A percentile compares a stretch with the other conserved stretches of the same genome.
Evolutionary conservation across 345 rosid genomes (phyloP).

Genomic region (Eucalyptus fibrosa): DNA sequence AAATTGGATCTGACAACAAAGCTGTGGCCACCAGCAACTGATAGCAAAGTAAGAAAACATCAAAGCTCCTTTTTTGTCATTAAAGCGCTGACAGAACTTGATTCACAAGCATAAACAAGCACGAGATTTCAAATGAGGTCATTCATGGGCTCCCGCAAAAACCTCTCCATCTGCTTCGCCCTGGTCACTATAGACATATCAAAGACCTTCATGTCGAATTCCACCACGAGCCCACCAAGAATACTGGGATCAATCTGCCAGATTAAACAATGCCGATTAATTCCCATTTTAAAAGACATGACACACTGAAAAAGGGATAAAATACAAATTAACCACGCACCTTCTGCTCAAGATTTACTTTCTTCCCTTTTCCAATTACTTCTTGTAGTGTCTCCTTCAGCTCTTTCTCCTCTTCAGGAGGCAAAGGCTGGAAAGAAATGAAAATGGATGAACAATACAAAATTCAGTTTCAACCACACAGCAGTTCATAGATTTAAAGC

Average conservation of each 20-base stretch:
- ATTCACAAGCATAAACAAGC: neutral
- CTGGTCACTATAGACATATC: slow-evolving; percentile 94
- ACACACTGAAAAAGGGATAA: neutral
- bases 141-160: slow-evolving; percentile 53
- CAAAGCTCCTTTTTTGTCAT: neutral
- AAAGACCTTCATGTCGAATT: slow-evolving; percentile 80
- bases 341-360: slow-evolving; percentile 68
- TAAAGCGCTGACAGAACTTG: neutral
- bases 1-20: neutral
- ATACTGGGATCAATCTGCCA: slow-evolving; percentile 84
- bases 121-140: neutral
- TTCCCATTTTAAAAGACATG: neutral
- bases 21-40: neutral
- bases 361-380: slow-evolving; percentile 71
- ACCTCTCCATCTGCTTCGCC: slow-evolving; percentile 91
- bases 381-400: slow-evolving; percentile 72
- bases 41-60: neutral
- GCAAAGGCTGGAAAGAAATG: slow-evolving; percentile 51
- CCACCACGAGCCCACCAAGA: slow-evolving; percentile 82
- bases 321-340: slow-evolving; percentile 13
- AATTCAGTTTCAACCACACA: neutral
- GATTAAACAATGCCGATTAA: neutral
- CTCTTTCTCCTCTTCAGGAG: slow-evolving; percentile 78
- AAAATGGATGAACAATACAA: neutral
- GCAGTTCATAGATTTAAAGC: neutral